Conservation (phyloP, 352 stramenopile genomes). For the Phytopythium montanum region DNA sequence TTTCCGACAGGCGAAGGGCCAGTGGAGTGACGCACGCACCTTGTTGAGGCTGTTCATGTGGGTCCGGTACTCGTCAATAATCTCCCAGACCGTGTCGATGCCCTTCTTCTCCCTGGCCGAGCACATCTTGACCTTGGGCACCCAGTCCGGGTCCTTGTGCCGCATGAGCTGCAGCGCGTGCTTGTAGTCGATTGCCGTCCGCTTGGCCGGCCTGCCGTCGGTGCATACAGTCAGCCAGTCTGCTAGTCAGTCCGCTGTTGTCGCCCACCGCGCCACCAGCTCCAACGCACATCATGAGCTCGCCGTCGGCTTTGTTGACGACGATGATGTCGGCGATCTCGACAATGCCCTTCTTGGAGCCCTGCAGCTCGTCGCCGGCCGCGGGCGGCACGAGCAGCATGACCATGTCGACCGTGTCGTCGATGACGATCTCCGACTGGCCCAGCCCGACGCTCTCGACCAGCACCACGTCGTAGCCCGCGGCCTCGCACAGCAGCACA, state of each 20-base stretch:
- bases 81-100: slow-evolving; percentile 67
- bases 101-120: slow-evolving; percentile 65
- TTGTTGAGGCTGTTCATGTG: slow-evolving; percentile 59
- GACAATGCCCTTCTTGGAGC: slow-evolving; percentile 98
- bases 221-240: neutral
- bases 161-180: slow-evolving; percentile 82
- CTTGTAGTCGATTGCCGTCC: slow-evolving; percentile 72
- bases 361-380: slow-evolving; percentile 96
- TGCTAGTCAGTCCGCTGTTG: too few species aligned
- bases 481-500: slow-evolving; percentile 92
- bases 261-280: too few species aligned
- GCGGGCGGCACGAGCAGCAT: slow-evolving; percentile 94
- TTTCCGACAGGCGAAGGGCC: too few species aligned
- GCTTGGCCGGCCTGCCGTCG: slow-evolving; percentile 48
- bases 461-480: slow-evolving; percentile 93
- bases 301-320: slow-evolving; percentile 98
- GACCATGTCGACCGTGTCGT: slow-evolving; percentile 96
- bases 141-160: slow-evolving; percentile 79
- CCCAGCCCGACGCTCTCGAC: slow-evolving; percentile 98
- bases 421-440: slow-evolving; percentile 97
- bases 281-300: slow-evolving; percentile 55
- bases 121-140: slow-evolving; percentile 72
- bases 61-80: slow-evolving; percentile 53
- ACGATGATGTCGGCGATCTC: slow-evolving; percentile 97
- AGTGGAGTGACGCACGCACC: too few species aligned